Base-by-base conservation (phyloP, 306 rosid species). In the Fragaria iinumae region DNA sequence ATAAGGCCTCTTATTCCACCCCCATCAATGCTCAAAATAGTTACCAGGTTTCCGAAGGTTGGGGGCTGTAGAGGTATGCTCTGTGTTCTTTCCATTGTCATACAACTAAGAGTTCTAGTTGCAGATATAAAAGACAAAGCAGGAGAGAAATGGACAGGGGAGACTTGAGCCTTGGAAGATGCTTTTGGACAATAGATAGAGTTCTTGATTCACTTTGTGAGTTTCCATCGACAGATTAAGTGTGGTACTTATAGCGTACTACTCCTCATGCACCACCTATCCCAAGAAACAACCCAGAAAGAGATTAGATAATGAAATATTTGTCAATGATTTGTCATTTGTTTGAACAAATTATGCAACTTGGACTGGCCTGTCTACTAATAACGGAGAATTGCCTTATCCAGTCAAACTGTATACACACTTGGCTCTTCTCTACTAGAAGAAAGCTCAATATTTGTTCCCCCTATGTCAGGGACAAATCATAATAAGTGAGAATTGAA, bases 1-100 rank as follows among this genome's bases (percentile, higher is more conserved):
- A 93, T 93, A 63, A 90, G 79, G 11, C 96, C 97, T 76, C 97
- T 86, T 21, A 91, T 86, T 8, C 97, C 97, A 48, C 96, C 97
- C 3, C 97, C 98, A 74, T 93, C 98, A 6, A 93, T 91, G 86
- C 93, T 91, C 8, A 93, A 83, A 67, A 91, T 60, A 14, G 93
- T 91, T 11, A 93, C 80, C 2, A 84, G 83, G 72, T 88, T 85
- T 62, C 92, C 96, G 65, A 77, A 83, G 34, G 89, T 88, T 25
- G 93, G 96, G 47, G 96, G 77, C 79, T 87, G 90, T 17, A 88
- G 76, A 12, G 76, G 86, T 8, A 50, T 20, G 4, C 59, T 68
- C 8, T 38, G 59, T 69, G 39, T 77, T 25, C 73, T 59, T 65
- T 69, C 83, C 84, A 79, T 81, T 14, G 44, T 41, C 69, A 65